Base-by-base conservation (phyloP, 108 stramenopile genomes). In the Nitzschia sp. region DNA sequence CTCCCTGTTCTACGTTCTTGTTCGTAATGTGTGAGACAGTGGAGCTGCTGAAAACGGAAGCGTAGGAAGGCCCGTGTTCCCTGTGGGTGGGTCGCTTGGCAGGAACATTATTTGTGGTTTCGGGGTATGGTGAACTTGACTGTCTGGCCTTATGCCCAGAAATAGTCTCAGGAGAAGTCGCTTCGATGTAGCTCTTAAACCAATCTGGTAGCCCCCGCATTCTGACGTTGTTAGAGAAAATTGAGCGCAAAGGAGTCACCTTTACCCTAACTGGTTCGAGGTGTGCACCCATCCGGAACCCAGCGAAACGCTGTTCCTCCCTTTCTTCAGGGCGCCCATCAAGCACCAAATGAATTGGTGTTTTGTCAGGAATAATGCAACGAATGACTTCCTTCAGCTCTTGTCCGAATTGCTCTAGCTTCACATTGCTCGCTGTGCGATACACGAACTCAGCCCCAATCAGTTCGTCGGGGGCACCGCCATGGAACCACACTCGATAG, bases 401-500 rank as follows among this genome's bases (percentile, higher is more conserved):
- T 12, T 78, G 57, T 9, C 87, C 89, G 74, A 95, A 92, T 40
- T 84, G 71, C 51, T 84, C 83, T 20, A 95, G 78, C 24, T 74
- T 73, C 19, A 85, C 74, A 57, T 67, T 78, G 14, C 59, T 79
- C 14, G 83, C 80, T 22, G 88, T 86, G 37, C 91, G 82, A 62
- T 95, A 92, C 14, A 95, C 84, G 58, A 90, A 95, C 37, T 84
- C 89, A 38, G 83, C 77, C 19, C 89, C 88, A 17, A 87, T 79
- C 10, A 95, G 74, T 54, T 95, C 91, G 60, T 95, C 91, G 14
- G 94, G 91, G 9, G 94, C 94, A 10, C 88, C 88, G 12, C 94
- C 94, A 76, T 95, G 94, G 64, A 92, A 95, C 77, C 84, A 91
- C 37, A 95, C 91, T 56, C 88, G 77, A 64, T 92, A 95, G 64